Evolutionary conservation across 2,329 filamentous ascomycete species (phyloP), one percentile per base, ranked within the genome.

Genomic region (Microcera coccophila): DNA sequence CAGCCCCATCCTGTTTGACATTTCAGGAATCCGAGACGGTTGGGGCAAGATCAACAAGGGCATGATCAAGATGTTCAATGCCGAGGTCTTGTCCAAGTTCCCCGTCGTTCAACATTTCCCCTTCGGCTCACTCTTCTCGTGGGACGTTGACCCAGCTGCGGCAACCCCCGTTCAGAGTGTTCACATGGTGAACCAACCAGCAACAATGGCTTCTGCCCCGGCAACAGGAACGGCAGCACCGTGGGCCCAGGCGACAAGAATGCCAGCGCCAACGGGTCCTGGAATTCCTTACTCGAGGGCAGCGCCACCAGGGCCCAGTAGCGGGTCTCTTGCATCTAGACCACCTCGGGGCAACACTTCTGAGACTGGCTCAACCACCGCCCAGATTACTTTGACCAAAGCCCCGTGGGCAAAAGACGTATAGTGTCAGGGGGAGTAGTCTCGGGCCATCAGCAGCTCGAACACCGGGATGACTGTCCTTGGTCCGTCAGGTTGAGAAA

Each of bases 31-130:
- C 50, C 82, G 81, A 53, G 84, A 85, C 43, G 87, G 93, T n/a
- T 98, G 93, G 93, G 93, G 87, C 26, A 98, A 98, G 72, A 95
- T 98, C 60, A 97, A 98, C 68, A 90, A 90, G 83, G 93, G 93
- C 39, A 97, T 98, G 93, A 81, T 98, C 59, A 98, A 97, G 68
- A 98, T 98, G 93, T 98, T 91, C 70, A 90, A 94, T 54, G 93
- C 88, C 15, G 93, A 98, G 70, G 93, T 98, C 3, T 74, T 98
- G 12, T 88, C 87, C 29, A 98, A 98, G 65, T 96, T 96, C 61
- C 93, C 93, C 3, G 93, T 98, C 3, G 89, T 98, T n/a, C 93
- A 98, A 67, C 93, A 98, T 66, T 97, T 93, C 54, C 79, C 77
- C 3, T 91, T 93, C 53, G 87, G 87, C 19, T 85, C 82, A 5